A percentile compares a stretch with the other conserved stretches of the same genome.
Evolutionary conservation across 1,284 basidiomycete species (phyloP).

Genomic region (Marasmius fiardii): DNA sequence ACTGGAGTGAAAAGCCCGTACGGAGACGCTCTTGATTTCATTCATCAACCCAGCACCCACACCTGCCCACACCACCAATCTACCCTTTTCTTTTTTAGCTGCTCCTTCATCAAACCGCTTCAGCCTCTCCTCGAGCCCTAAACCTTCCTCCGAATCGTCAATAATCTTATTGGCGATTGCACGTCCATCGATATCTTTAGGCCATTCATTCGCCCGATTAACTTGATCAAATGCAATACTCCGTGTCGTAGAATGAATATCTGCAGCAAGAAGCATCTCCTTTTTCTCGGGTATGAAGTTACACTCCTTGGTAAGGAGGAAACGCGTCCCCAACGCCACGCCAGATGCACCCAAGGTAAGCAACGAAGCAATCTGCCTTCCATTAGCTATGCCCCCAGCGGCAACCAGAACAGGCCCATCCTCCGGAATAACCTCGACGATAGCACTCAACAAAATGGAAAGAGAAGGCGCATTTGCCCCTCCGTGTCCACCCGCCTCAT

Average conservation of each 20-base stretch:
- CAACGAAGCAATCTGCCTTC: too few species aligned
- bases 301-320: slow-evolving; percentile 47
- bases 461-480: slow-evolving; percentile 38
- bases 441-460: slow-evolving; percentile 38
- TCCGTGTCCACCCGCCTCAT: slow-evolving; percentile 56
- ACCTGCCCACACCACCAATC: slow-evolving; percentile 21
- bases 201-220: slow-evolving; percentile 44
- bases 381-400: too few species aligned
- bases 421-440: slow-evolving; percentile 32
- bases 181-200: too few species aligned
- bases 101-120: slow-evolving; percentile 9
- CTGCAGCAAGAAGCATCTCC: slow-evolving; percentile 35
- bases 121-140: slow-evolving; percentile 8
- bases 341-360: slow-evolving; percentile 52
- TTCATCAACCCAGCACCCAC: slow-evolving; percentile 15
- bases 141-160: slow-evolving; percentile 8
- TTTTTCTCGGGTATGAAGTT: slow-evolving; percentile 35
- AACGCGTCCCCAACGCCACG: slow-evolving; percentile 50
- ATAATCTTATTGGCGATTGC: slow-evolving; percentile 25
- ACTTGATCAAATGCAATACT: slow-evolving; percentile 45
- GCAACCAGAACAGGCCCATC: slow-evolving; percentile 41
- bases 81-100: slow-evolving; percentile 11
- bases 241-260: slow-evolving; percentile 44
- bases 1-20: too few species aligned
- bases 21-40: too few species aligned